A percentile compares a stretch with the other conserved stretches of the same genome.
These are phyloP conservation scores for Salisapilia sapeloensis DNA, from an alignment of 352 stramenopile genomes.

Conservation along the genomic window DNA sequence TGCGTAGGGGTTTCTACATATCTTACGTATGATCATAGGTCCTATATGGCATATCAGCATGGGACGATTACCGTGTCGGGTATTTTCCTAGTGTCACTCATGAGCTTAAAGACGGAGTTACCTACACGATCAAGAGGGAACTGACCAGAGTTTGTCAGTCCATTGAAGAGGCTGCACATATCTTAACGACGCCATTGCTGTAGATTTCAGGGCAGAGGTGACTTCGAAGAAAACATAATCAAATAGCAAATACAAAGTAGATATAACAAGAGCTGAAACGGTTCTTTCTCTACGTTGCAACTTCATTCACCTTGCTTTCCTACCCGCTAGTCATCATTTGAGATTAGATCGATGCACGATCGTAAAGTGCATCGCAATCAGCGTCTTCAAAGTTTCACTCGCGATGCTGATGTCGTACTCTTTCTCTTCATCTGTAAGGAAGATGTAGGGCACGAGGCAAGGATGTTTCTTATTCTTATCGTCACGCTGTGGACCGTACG, in stretches of 20 bases:
- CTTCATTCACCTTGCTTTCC: background rate
- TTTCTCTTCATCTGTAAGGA: slow-evolving; percentile 79
- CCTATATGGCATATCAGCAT: slow-evolving; percentile 70
- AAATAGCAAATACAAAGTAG: slow-evolving; percentile 2
- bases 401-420: slow-evolving; percentile 81
- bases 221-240: background rate
- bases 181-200: slow-evolving; percentile 32
- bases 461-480: slow-evolving; percentile 67
- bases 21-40: slow-evolving; percentile 17
- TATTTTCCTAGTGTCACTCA: slow-evolving; percentile 61
- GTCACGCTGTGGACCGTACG: slow-evolving; percentile 61
- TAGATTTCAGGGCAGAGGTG: slow-evolving; percentile 11
- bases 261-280: slow-evolving; percentile 4
- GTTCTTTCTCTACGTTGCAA: slow-evolving; percentile 1
- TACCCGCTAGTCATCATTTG: slow-evolving; percentile 11
- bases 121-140: slow-evolving; percentile 60
- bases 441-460: slow-evolving; percentile 78
- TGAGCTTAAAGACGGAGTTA: slow-evolving; percentile 43
- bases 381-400: slow-evolving; percentile 76
- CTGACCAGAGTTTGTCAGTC: slow-evolving; percentile 60
- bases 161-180: slow-evolving; percentile 62
- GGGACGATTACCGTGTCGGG: slow-evolving; percentile 63
- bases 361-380: slow-evolving; percentile 76
- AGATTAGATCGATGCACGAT: slow-evolving; percentile 51
- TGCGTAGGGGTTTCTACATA: too few relatives aligned